These are phyloP conservation scores for Leptographium wingfieldii DNA, from an alignment of 2,329 filamentous ascomycete species.

Conservation along the genomic window DNA sequence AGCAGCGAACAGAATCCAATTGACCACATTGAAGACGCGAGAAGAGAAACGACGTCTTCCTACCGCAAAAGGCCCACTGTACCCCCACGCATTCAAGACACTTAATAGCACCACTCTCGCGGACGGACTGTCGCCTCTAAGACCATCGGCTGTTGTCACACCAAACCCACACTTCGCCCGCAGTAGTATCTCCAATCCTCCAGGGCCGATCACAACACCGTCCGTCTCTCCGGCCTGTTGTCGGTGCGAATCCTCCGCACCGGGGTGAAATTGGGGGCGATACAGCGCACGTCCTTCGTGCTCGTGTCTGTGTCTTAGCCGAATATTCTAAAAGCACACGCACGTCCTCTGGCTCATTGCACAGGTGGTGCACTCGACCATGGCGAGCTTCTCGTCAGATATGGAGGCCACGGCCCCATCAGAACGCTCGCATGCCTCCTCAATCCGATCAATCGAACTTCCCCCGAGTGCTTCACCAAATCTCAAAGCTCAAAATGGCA, in stretches of 20 bases:
- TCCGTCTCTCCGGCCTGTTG: neutral
- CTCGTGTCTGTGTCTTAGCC: constrained; percentile 3
- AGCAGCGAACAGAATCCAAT: neutral
- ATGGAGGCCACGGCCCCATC: constrained; percentile 26
- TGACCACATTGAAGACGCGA: neutral
- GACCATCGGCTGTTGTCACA: neutral
- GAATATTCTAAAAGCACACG: neutral
- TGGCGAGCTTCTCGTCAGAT: constrained; percentile 19
- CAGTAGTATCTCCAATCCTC: neutral
- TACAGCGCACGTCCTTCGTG: constrained; percentile 2
- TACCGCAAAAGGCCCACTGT: neutral
- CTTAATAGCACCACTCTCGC: neutral
- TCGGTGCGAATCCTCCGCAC: neutral
- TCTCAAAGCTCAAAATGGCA: constrained; percentile 26
- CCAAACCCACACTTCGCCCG: neutral
- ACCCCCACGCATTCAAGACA: neutral
- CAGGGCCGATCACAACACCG: neutral
- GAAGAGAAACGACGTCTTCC: neutral
- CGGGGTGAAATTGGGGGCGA: neutral
- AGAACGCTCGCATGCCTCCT: constrained; percentile 36
- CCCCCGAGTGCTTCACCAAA: constrained; percentile 27
- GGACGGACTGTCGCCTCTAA: neutral
- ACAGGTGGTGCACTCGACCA: constrained; percentile 6
- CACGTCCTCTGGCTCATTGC: neutral
- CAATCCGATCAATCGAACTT: constrained; percentile 33